These are phyloP conservation scores for Phytopythium aichiense DNA, from an alignment of 352 stramenopile species.

Conservation along the genomic window DNA sequence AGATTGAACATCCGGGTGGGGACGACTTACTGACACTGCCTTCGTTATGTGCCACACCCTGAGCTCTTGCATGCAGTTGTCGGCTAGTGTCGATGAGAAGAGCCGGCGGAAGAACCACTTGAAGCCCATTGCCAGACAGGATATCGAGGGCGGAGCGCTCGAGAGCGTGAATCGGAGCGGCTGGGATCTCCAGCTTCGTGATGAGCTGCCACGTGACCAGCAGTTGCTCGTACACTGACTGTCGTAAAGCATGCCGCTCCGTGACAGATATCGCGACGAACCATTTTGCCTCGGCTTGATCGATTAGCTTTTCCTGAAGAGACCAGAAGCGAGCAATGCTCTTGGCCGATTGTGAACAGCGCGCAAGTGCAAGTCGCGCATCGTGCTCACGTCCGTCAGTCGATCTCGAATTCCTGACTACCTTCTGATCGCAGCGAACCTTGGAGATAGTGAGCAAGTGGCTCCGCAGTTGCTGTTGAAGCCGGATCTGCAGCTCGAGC, in stretches of 20 bases:
- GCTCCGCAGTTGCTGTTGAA: slow-evolving; percentile 26
- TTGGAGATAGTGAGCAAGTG: slow-evolving; percentile 12
- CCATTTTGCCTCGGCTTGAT: slow-evolving; percentile 33
- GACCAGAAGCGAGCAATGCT: slow-evolving; percentile 4
- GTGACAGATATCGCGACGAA: slow-evolving; percentile 22
- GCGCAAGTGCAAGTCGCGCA: background rate
- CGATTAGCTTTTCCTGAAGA: slow-evolving; percentile 15
- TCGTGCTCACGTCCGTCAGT: slow-evolving; percentile 2
- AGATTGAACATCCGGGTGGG: background rate
- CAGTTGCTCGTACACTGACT: slow-evolving; percentile 38
- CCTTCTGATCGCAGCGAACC: too few species aligned
- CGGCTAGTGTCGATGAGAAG: slow-evolving; percentile 27
- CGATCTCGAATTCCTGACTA: background rate
- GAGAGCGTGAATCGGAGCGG: slow-evolving; percentile 18
- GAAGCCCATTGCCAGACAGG: slow-evolving; percentile 25
- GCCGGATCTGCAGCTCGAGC: slow-evolving; percentile 37
- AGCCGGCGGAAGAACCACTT: slow-evolving; percentile 24
- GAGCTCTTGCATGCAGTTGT: slow-evolving; percentile 4
- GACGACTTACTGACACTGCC: too few species aligned
- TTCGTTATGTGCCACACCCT: background rate
- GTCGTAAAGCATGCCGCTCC: slow-evolving; percentile 30
- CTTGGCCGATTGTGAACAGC: background rate
- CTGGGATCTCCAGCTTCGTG: slow-evolving; percentile 28
- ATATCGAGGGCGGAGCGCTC: slow-evolving; percentile 23
- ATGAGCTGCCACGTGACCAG: slow-evolving; percentile 46